Percentiles rank a stretch among this genome's conserved stretches.
These are phyloP conservation scores for Eucalyptus regnans DNA, from an alignment of 345 rosid genomes.

Conservation along the genomic window DNA sequence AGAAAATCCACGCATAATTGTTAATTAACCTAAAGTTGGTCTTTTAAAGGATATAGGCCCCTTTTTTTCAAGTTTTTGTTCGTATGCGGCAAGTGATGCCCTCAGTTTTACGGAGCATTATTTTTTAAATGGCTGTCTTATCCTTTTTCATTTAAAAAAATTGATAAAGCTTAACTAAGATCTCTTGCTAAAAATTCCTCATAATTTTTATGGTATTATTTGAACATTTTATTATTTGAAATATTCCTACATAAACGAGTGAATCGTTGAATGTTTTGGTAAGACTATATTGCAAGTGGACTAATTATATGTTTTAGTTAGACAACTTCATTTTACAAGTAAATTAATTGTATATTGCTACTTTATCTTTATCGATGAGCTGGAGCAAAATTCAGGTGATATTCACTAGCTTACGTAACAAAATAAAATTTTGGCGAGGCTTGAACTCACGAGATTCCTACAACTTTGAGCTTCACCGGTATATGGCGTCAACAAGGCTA, in stretches of 20 bases:
- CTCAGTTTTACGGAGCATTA: too few relatives aligned
- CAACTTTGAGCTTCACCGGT: fast-evolving
- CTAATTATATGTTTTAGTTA: neutral
- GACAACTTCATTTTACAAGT: neutral
- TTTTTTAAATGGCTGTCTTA: neutral
- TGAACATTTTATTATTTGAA: neutral
- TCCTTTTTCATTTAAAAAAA: neutral
- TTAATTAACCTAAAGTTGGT: too few relatives aligned
- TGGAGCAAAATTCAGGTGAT: neutral
- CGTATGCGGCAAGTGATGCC: too few relatives aligned
- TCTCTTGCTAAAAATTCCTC: neutral
- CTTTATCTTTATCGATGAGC: neutral
- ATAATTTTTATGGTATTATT: neutral
- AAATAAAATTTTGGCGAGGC: neutral
- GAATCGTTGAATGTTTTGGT: neutral
- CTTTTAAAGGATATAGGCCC: too few relatives aligned
- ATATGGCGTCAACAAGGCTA: fast-evolving
- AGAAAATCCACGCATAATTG: too few relatives aligned
- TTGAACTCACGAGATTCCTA: too few relatives aligned
- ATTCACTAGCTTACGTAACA: neutral
- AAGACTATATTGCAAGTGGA: neutral
- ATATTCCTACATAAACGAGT: neutral
- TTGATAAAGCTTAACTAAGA: neutral
- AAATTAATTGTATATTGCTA: neutral
- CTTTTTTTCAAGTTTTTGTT: too few relatives aligned